phyloP scores from a whole-genome alignment of 75 land plant species.

The Cryptomeria japonica region DNA sequence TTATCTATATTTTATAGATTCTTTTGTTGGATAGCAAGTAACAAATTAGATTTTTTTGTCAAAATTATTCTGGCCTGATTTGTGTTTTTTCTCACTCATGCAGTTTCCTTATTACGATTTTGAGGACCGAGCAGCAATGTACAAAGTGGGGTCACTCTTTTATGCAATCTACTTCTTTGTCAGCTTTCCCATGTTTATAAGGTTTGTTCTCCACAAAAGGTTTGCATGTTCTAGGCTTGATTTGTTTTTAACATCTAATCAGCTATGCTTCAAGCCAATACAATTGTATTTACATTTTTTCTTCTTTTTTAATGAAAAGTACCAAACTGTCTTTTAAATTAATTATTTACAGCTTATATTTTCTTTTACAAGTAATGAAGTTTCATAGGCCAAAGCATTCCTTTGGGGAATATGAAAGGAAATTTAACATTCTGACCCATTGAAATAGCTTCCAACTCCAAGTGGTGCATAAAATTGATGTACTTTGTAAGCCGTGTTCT shows the following conservation, averaged over 20 bases:
- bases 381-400: neutral
- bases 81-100: slow-evolving; percentile 12
- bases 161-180: slow-evolving; percentile 93
- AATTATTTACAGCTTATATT: neutral
- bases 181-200: slow-evolving; percentile 96
- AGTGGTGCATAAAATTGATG: neutral
- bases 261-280: neutral
- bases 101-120: slow-evolving; percentile 97
- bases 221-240: neutral
- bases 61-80: neutral
- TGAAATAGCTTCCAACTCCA: neutral
- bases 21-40: neutral
- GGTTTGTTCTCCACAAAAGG: slow-evolving; percentile 33
- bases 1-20: neutral
- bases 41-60: neutral
- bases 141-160: slow-evolving; percentile 94
- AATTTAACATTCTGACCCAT: neutral
- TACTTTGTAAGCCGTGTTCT: neutral
- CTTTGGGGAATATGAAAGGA: neutral
- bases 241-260: neutral
- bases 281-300: neutral
- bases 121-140: slow-evolving; percentile 85
- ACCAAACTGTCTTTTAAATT: neutral
- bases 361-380: neutral
- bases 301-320: neutral